phyloP scores from a whole-genome alignment of 306 rosid species.

The Casuarina cunninghamiana region DNA sequence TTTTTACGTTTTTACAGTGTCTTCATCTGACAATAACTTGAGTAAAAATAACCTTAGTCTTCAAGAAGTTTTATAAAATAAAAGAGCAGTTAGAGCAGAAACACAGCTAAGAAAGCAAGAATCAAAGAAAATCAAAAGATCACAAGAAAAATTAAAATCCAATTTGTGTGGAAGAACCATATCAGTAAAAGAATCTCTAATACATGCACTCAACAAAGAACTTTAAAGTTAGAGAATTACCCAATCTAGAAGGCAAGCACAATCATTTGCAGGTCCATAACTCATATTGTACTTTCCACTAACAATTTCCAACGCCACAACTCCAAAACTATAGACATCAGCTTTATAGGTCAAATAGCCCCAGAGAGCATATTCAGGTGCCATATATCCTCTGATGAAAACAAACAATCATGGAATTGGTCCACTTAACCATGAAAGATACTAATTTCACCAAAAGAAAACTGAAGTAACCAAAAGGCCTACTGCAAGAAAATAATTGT shows the following conservation, averaged over 20 bases:
- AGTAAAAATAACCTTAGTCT: not conserved
- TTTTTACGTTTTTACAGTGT: not conserved
- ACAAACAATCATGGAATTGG: too few relatives aligned
- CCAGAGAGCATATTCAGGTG: too few relatives aligned
- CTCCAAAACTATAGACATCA: too few relatives aligned
- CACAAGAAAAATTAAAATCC: not conserved
- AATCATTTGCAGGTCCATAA: too few relatives aligned
- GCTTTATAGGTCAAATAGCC: too few relatives aligned
- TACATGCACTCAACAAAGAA: not conserved
- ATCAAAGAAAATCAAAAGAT: not conserved
- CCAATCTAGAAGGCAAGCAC: not conserved
- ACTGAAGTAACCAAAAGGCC: too few relatives aligned
- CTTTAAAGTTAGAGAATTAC: constrained; percentile 23
- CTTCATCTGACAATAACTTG: not conserved
- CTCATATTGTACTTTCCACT: too few relatives aligned
- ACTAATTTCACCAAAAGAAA: too few relatives aligned
- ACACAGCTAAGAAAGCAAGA: not conserved
- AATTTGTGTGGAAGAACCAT: not conserved
- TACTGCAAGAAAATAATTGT: too few relatives aligned
- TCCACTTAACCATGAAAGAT: too few relatives aligned
- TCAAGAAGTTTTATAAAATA: not conserved
- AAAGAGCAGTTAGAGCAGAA: not conserved
- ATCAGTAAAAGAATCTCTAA: not conserved
- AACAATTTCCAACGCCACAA: too few relatives aligned
- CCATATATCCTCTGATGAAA: too few relatives aligned